Evolutionary conservation across 2,329 filamentous ascomycete species (phyloP).

Genomic region (Leptosphaerulina australis): DNA sequence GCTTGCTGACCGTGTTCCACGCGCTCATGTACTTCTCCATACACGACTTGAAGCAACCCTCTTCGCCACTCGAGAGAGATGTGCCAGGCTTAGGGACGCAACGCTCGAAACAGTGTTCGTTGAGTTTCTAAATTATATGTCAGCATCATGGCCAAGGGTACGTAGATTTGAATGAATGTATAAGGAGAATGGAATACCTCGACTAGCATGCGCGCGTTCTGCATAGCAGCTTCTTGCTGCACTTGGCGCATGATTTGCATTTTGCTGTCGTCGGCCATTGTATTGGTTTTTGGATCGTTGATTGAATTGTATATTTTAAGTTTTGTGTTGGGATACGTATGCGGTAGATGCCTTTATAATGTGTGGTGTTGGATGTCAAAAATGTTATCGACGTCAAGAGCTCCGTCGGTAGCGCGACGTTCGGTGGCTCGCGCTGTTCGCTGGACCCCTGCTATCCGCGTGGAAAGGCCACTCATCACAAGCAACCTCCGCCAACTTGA

Average conservation of each 20-base stretch:
- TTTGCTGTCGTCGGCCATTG: constrained; percentile 39
- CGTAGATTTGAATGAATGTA: background rate
- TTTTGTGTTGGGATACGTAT: constrained; percentile 2
- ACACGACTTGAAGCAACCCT: constrained; percentile 57
- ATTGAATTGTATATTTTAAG: background rate
- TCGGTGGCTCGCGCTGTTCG: too few species aligned
- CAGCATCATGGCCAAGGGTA: too few species aligned
- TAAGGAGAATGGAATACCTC: constrained; percentile 45
- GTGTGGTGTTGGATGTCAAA: constrained; percentile 14
- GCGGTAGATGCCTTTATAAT: background rate
- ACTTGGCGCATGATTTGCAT: constrained; percentile 59
- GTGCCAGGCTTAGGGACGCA: constrained; percentile 60
- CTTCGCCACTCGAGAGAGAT: constrained; percentile 57
- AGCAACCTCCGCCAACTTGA: constrained; percentile 23
- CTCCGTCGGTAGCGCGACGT: constrained; percentile 24
- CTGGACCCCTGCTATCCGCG: constrained; percentile 31
- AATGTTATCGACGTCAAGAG: constrained; percentile 43
- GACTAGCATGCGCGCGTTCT: constrained; percentile 58
- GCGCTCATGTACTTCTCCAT: constrained; percentile 63
- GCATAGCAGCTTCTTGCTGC: constrained; percentile 59
- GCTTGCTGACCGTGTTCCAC: constrained; percentile 59
- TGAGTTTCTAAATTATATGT: constrained; percentile 55
- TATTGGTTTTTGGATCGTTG: background rate
- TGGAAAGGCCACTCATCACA: constrained; percentile 45
- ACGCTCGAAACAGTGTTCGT: constrained; percentile 63